phyloP scores from a whole-genome alignment of 2,329 filamentous ascomycete species.

The Hawksworthiomyces lignivorus region DNA sequence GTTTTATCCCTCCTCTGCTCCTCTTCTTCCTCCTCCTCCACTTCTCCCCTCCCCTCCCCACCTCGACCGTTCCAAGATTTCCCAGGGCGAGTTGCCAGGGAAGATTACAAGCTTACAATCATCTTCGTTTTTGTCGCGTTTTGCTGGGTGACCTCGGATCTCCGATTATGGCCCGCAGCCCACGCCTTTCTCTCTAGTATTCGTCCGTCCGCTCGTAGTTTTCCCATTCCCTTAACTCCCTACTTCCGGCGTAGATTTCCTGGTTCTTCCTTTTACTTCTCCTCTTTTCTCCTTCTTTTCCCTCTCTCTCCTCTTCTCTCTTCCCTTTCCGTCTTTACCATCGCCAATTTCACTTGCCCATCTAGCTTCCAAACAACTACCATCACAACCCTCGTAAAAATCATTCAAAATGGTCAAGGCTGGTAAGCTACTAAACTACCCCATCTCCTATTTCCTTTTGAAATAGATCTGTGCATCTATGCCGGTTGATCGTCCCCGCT shows the following conservation, averaged over 20 bases:
- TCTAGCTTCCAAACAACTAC: neutral
- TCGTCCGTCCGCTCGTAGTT: constrained; percentile 4
- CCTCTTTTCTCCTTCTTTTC: constrained; percentile 1
- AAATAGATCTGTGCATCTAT: too few relatives aligned
- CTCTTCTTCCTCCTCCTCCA: too few relatives aligned
- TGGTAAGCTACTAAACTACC: constrained; percentile 49
- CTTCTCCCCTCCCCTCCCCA: too few relatives aligned
- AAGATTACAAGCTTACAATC: too few relatives aligned
- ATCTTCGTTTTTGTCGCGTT: too few relatives aligned
- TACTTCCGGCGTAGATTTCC: too few relatives aligned
- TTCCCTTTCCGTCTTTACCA: neutral
- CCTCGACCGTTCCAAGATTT: too few relatives aligned
- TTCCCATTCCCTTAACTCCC: neutral
- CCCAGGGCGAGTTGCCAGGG: too few relatives aligned
- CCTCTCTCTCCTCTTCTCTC: neutral
- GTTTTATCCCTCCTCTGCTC: too few relatives aligned
- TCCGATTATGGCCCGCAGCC: constrained; percentile 12
- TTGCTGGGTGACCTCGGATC: constrained; percentile 11
- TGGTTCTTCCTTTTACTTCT: neutral
- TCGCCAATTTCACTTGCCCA: neutral
- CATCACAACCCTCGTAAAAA: constrained; percentile 16
- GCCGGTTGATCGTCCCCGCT: too few relatives aligned
- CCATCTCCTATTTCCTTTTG: too few relatives aligned
- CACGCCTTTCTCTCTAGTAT: neutral
- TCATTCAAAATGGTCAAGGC: constrained; percentile 95